Conservation (phyloP, 2,329 filamentous ascomycete genomes). For the Phialophora tarda region DNA sequence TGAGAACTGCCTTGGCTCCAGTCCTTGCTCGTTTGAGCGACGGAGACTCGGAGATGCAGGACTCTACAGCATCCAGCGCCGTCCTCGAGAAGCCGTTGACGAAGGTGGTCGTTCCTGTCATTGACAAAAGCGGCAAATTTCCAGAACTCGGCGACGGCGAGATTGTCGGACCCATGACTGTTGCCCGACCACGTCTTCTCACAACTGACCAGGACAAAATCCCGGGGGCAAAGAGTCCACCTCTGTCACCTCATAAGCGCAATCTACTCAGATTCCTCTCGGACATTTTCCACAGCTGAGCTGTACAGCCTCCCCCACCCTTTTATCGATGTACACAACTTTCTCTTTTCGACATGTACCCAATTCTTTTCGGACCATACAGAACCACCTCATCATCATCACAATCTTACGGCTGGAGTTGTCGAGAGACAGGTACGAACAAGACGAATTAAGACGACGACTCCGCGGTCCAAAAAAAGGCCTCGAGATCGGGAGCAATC, state of each 20-base stretch:
- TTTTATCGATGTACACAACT: slow-evolving; percentile 26
- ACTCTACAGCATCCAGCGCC: slow-evolving; percentile 34
- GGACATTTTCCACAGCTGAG: slow-evolving; percentile 45
- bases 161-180: slow-evolving; percentile 90
- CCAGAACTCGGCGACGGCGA: slow-evolving; percentile 86
- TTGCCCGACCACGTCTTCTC: slow-evolving; percentile 43
- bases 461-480: slow-evolving; percentile 9
- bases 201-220: slow-evolving; percentile 36
- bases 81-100: slow-evolving; percentile 38
- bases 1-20: slow-evolving; percentile 59
- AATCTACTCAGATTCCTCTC: slow-evolving; percentile 53
- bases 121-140: slow-evolving; percentile 73
- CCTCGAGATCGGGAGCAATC: slow-evolving; percentile 14
- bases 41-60: slow-evolving; percentile 38
- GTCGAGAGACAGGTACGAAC: slow-evolving; percentile 8
- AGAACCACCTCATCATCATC: slow-evolving; percentile 11
- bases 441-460: slow-evolving; percentile 2
- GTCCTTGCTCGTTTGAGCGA: slow-evolving; percentile 48
- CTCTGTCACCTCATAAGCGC: slow-evolving; percentile 50
- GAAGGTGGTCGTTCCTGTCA: slow-evolving; percentile 63
- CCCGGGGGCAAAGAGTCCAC: slow-evolving; percentile 51
- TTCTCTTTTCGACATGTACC: slow-evolving; percentile 10
- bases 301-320: slow-evolving; percentile 24
- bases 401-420: slow-evolving; percentile 8
- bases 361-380: slow-evolving; percentile 13